These are phyloP conservation scores for Neolentinus lepideus DNA, from an alignment of 1,284 basidiomycete genomes.

Conservation along the genomic window DNA sequence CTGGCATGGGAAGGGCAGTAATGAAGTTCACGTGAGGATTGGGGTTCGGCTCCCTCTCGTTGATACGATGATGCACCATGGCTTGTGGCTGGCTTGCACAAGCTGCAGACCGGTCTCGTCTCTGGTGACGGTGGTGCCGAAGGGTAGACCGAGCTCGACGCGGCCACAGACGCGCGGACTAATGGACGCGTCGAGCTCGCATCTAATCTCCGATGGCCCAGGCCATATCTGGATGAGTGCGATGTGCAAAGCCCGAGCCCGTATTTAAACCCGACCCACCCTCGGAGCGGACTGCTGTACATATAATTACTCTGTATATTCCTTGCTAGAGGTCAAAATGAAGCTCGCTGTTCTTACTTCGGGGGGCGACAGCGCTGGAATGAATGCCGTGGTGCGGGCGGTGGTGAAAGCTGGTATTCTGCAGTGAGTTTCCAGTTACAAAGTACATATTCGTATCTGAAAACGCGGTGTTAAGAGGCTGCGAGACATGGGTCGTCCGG, in stretches of 20 bases:
- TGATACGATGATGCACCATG: slow-evolving; percentile 70
- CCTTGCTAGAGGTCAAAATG: slow-evolving; percentile 33
- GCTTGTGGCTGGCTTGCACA: not conserved
- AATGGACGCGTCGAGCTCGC: not conserved
- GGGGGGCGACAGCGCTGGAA: slow-evolving; percentile 95
- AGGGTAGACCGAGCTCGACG: not conserved
- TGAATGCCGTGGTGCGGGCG: slow-evolving; percentile 92
- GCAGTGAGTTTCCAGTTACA: slow-evolving; percentile 45
- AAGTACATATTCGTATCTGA: slow-evolving; percentile 1
- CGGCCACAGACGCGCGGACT: not conserved
- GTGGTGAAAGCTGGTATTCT: slow-evolving; percentile 88
- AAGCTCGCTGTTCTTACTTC: slow-evolving; percentile 92
- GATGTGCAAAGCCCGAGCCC: not conserved
- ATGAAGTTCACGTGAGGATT: slow-evolving; percentile 76
- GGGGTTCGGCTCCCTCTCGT: slow-evolving; percentile 62
- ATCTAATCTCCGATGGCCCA: not conserved
- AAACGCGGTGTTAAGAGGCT: slow-evolving; percentile 48
- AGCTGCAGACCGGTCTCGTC: not conserved
- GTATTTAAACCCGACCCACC: not conserved
- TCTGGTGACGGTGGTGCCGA: not conserved
- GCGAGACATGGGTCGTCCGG: slow-evolving; percentile 88
- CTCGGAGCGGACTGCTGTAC: not conserved
- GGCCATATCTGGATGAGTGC: not conserved
- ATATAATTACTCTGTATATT: not conserved
- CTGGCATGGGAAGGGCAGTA: slow-evolving; percentile 39